A percentile compares a stretch with the other conserved stretches of the same genome.
Evolutionary conservation across 176 grass and related monocot species (phyloP).

Genomic region (Alopecurus myosuroides): DNA sequence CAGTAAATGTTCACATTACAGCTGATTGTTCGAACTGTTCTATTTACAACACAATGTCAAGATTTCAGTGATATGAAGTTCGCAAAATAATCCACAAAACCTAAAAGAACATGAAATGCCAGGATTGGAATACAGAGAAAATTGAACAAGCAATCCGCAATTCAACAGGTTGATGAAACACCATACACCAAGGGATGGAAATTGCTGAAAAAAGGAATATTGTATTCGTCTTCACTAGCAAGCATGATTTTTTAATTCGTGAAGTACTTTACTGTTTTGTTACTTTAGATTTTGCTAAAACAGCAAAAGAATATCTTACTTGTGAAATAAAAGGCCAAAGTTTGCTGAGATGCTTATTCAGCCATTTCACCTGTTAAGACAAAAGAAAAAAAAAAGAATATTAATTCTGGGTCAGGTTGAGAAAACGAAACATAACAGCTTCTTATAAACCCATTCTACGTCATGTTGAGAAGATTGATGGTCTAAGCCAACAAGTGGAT

Average conservation of each 20-base stretch:
- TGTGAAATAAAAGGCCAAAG: conserved; percentile 83
- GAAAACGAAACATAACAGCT: too few relatives aligned
- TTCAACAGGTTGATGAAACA: conserved; percentile 12
- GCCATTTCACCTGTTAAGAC: conserved; percentile 83
- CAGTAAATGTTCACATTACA: background rate
- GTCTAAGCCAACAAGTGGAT: background rate
- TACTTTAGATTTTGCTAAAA: conserved; percentile 1
- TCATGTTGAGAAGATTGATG: background rate
- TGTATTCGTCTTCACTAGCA: background rate
- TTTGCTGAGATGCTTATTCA: conserved; percentile 91
- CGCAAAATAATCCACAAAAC: conserved; percentile 16
- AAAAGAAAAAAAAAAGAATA: conserved; percentile 21
- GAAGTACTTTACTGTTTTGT: background rate
- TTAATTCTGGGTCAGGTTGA: background rate
- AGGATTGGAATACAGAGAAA: conserved; percentile 1
- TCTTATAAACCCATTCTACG: too few relatives aligned
- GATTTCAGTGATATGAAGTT: background rate
- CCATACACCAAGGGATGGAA: conserved; percentile 2
- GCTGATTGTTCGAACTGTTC: background rate
- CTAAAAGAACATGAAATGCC: conserved; percentile 11
- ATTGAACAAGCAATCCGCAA: background rate
- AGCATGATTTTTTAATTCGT: background rate
- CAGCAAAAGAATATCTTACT: conserved; percentile 35
- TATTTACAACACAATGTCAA: background rate
- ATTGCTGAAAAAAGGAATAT: background rate